Base-by-base conservation (phyloP, 169 alveolate genomes). In the Eimeria nieschulzi region DNA sequence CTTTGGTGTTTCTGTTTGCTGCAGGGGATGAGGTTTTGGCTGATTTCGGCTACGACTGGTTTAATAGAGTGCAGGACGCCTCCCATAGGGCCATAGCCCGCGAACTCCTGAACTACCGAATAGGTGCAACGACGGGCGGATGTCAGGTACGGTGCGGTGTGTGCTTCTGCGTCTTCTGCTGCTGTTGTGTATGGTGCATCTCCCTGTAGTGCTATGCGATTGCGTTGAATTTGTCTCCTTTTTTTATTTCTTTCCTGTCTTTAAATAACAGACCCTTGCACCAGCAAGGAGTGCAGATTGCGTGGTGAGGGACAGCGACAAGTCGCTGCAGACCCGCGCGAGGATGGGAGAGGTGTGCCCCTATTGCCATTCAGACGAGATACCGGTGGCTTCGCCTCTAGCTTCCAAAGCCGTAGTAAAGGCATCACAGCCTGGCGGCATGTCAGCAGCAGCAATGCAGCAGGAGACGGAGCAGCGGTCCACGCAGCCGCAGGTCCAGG, bases 41-140 rank as follows among this genome's bases (percentile, higher is more conserved):
- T 10, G 99, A 97, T 87, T 97, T 97, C 91, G 99, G 99, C 15
- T 95, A 95, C 53, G 96, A 95, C 55, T 97, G 99, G 99, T 97
- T 97, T 86, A 93, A 95, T 39, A 97, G 94, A 72, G 97, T 97
- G 54, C 96, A 96, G 72, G 97, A 96, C 55, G 96, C 95, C 25
- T 95, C 97, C 51, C 96, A 95, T 90, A 92, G 70, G 59, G 91
- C 87, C 59, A 90, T 96, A 63, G 88, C 92, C 51, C 92, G 95
- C 19, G 98, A 96, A 82, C 79, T 96, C 25, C 94, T 96, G 46
- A 92, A 85, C 23, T 95, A 95, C 78, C 76, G 97, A 5, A 87
- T 94, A 10, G 95, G 96, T 10, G 88, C 75, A 0, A 80, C 56
- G 55, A 12, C 88, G 0, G 88, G 88, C 76, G 88, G 76, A 56